Conservation (phyloP, 2,329 filamentous ascomycete genomes). For the Botrytis deweyae region DNA sequence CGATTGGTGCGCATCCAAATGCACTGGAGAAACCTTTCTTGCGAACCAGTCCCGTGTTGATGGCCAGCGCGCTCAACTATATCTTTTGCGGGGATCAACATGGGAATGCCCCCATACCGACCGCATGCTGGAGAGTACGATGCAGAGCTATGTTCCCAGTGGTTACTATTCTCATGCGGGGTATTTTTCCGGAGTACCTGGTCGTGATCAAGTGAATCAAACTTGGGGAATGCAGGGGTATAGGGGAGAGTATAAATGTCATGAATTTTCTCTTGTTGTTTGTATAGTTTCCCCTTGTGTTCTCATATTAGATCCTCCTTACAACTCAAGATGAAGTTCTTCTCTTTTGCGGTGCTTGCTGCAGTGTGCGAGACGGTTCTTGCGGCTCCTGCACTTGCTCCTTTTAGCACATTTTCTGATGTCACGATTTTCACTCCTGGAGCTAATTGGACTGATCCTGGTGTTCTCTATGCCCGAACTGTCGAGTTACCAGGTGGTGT, state of each 20-base stretch:
- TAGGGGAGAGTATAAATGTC: constrained; percentile 8
- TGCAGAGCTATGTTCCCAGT: neutral
- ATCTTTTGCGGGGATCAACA: neutral
- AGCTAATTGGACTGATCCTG: constrained; percentile 36
- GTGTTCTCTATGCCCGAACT: constrained; percentile 40
- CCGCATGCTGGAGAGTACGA: neutral
- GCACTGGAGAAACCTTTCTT: constrained; percentile 16
- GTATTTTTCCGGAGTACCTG: constrained; percentile 17
- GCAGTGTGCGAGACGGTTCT: constrained; percentile 27
- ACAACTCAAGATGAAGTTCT: constrained; percentile 30
- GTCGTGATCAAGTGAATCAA: neutral
- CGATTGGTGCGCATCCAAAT: constrained; percentile 12
- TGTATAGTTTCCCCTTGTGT: neutral
- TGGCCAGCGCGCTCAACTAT: neutral
- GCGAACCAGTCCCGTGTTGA: constrained; percentile 8
- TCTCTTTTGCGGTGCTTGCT: constrained; percentile 24
- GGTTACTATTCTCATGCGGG: constrained; percentile 5
- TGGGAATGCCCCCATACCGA: neutral
- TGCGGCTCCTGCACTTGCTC: constrained; percentile 27
- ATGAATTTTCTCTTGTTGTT: neutral
- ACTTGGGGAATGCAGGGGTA: neutral
- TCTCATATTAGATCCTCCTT: neutral
- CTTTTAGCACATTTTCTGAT: constrained; percentile 36
- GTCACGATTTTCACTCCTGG: constrained; percentile 36
- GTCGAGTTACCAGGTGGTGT: constrained; percentile 42